A percentile compares a stretch with the other conserved stretches of the same genome.
Evolutionary conservation across 345 rosid genomes (phyloP).

Genomic region (Abelmoschus esculentus): DNA sequence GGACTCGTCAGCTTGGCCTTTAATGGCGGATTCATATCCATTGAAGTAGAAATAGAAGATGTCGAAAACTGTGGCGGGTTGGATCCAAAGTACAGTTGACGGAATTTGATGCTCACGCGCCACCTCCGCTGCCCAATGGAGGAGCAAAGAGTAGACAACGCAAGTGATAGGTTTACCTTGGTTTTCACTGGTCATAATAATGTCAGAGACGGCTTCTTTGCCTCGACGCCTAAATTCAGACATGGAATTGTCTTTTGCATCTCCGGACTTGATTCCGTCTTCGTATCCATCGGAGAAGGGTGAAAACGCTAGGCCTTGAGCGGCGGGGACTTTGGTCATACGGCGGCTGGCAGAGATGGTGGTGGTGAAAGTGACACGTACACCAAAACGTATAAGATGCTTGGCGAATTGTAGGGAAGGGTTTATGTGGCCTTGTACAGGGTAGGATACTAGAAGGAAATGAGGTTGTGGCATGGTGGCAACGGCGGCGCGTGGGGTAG

Average conservation of each 20-base stretch:
- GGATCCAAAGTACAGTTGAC: conserved; percentile 45
- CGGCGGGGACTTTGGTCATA: conserved; percentile 22
- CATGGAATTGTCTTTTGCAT: conserved; percentile 19
- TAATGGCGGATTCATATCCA: conserved; percentile 25
- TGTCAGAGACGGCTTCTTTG: conserved; percentile 25
- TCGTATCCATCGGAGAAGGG: conserved; percentile 59
- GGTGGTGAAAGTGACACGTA: conserved; percentile 44
- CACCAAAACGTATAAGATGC: conserved; percentile 43
- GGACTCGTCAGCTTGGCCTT: not conserved
- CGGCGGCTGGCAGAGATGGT: conserved; percentile 32
- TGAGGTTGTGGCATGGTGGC: conserved; percentile 28
- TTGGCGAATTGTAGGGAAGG: conserved; percentile 53
- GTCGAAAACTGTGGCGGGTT: conserved; percentile 57
- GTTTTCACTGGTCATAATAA: conserved; percentile 14
- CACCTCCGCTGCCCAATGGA: conserved; percentile 47
- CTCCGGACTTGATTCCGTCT: conserved; percentile 32
- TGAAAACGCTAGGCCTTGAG: conserved; percentile 33
- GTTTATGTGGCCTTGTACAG: conserved; percentile 66
- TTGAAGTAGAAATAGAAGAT: conserved; percentile 51
- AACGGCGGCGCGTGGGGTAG: not conserved
- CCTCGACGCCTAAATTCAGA: conserved; percentile 38
- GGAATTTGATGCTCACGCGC: conserved; percentile 42
- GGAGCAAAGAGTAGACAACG: conserved; percentile 42
- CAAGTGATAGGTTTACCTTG: conserved; percentile 27
- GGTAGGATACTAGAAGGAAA: conserved; percentile 42